Evolutionary conservation across 2,329 filamentous ascomycete genomes (phyloP), one percentile per base, ranked within the genome.

Genomic region (Calonectria crousiana): DNA sequence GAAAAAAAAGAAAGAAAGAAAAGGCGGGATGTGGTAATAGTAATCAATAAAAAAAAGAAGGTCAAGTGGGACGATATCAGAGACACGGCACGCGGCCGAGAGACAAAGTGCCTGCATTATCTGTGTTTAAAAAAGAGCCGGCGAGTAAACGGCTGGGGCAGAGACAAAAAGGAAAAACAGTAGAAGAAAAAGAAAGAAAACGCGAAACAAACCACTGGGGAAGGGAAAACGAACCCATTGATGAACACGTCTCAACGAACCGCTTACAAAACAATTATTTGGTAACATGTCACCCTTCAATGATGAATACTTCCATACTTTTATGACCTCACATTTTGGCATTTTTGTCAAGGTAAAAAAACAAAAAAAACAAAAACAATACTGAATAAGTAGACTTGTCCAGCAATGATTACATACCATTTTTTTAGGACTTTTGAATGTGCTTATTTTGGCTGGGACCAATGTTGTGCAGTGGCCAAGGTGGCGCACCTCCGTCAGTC

Each of bases 41-140:
- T 20, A 60, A 60, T 41, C 56, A 58, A 38, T 60, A 38, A 38
- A 47, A 47, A 60, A 53, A 38, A 58, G 23, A 30, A n/a, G 10
- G 56, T 9, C n/a, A 32, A 16, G 56, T 41, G 56, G 56, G 56
- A 60, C 56, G 34, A 41, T 28, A 60, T 60, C 56, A 60, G 56
- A 60, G 56, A 60, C 56, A 60, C 56, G 56, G 56, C 34, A 60
- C 56, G 56, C 56, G 56, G 34, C 56, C 56, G 56, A 38, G 56
- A 60, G 56, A 60, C 56, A 65, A 65, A 47, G 60, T 65, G 60
- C 60, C 38, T 47, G 60, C 60, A 65, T 65, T 18, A 65, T 44
- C 36, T n/a, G 26, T 47, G 41, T 30, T 23, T 47, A 65, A 36
- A 26, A 64, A 67, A 53, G 44, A 20, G 62, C 18, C 36, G 41